Base-by-base conservation (phyloP, 371 early-diverging fungal species). In the Mucor circinelloides region DNA sequence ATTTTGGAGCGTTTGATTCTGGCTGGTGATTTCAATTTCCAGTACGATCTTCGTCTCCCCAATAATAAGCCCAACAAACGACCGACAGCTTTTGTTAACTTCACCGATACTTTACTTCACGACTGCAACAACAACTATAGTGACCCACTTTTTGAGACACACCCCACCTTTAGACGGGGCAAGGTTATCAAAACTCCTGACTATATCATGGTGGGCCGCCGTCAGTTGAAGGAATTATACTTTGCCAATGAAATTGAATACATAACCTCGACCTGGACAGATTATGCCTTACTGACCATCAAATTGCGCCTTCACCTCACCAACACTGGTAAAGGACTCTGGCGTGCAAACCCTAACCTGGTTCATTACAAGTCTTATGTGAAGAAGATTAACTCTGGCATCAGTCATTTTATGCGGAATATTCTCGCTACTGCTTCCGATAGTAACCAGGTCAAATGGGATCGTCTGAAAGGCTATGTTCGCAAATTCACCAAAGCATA, bases 271-370 rank as follows among this genome's bases (percentile, higher is more conserved):
- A n/a, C n/a, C n/a, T 55, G 56, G 56, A 55, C 56, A 25, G 56
- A 55, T 15, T 30, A 55, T 30, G 5, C 7, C 6, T 13, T 55
- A 5, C 8, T 55, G 30, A n/a, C 15, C 6, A n/a, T 31, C 2
- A 2, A 15, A 1, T 30, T 55, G 3, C 28, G 13, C 9, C 28
- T 55, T 7, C 56, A 15, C 2, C 30, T 30, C 1, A n/a, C n/a
- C 2, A 31, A 28, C 6, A 55, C 30, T n/a, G 63, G 63, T n/a
- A 64, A 64, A 56, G 64, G 60, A 25, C 15, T 59, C 5, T 59
- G 60, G 60, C 60, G 60, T 25, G 60, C 60, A 2, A n/a, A 59
- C 28, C 42, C 60, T 34, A 13, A 25, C 5, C 44, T 59, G 1
- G 25, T 42, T 46, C n/a, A 21, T 48, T 12, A 15, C 6, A 28